These are phyloP conservation scores for Cymbopogon flexuosus DNA, from an alignment of 202 grass and related monocot genomes.

Conservation along the genomic window DNA sequence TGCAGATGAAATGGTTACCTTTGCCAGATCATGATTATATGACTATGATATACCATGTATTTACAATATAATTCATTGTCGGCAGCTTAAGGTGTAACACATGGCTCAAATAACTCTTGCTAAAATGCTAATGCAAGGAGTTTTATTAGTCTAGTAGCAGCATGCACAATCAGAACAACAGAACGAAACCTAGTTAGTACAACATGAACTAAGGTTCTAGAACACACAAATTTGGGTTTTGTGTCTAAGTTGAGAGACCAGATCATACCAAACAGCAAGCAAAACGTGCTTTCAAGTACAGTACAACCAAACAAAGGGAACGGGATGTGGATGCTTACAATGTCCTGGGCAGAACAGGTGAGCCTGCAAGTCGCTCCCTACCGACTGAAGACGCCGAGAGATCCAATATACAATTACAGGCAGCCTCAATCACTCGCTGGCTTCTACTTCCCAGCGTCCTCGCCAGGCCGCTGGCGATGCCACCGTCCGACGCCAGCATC, in stretches of 20 bases:
- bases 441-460: constrained; percentile 32
- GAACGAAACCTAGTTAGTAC: not conserved
- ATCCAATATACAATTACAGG: constrained; percentile 59
- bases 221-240: not conserved
- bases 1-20: not conserved
- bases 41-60: not conserved
- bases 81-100: not conserved
- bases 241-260: not conserved
- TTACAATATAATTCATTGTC: not conserved
- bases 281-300: not conserved
- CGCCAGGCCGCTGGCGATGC: constrained; percentile 31
- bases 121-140: not conserved
- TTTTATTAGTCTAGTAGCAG: not conserved
- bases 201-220: not conserved
- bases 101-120: not conserved
- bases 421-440: constrained; percentile 29
- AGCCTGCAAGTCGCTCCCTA: constrained; percentile 41
- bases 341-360: constrained; percentile 40
- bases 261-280: not conserved
- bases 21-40: not conserved
- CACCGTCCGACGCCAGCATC: constrained; percentile 46
- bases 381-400: constrained; percentile 53
- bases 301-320: not conserved
- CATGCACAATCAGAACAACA: not conserved
- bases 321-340: constrained; percentile 48